Percentiles rank a stretch among this genome's conserved stretches.
phyloP scores from a whole-genome alignment of 306 rosid species.

The Luffa acutangula region DNA sequence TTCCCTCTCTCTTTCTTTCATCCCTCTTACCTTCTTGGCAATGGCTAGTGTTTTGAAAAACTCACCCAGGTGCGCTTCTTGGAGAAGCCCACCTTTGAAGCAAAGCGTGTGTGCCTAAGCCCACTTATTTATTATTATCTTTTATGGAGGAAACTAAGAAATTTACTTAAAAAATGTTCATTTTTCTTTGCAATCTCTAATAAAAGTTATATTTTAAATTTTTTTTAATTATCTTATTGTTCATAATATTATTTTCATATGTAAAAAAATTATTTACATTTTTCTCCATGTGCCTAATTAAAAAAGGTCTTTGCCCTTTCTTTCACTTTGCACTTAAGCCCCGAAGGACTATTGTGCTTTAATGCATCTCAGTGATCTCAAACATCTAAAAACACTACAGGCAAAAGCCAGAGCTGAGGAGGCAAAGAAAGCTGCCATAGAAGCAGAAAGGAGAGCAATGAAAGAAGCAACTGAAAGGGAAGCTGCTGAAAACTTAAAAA shows the following conservation, averaged over 20 bases:
- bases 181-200: neutral
- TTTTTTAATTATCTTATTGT: neutral
- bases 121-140: neutral
- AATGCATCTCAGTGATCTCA: neutral
- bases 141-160: too few species aligned
- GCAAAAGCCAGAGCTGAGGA: slow-evolving; percentile 66
- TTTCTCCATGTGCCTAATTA: neutral
- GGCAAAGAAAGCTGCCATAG: slow-evolving; percentile 56
- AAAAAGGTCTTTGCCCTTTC: neutral
- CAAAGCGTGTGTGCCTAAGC: neutral
- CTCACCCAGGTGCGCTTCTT: neutral
- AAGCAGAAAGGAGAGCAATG: slow-evolving; percentile 57
- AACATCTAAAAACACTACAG: slow-evolving; percentile 22
- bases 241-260: neutral
- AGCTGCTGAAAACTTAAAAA: slow-evolving; percentile 27
- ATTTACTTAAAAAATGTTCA: too few species aligned
- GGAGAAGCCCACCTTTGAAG: neutral
- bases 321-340: neutral
- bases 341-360: neutral
- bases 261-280: neutral
- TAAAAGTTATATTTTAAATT: neutral
- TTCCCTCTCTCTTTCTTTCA: neutral
- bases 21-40: neutral
- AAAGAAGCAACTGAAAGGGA: slow-evolving; percentile 39
- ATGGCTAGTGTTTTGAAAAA: neutral